Base-by-base conservation (phyloP, 2,329 filamentous ascomycete genomes). In the Penicillium sp. region DNA sequence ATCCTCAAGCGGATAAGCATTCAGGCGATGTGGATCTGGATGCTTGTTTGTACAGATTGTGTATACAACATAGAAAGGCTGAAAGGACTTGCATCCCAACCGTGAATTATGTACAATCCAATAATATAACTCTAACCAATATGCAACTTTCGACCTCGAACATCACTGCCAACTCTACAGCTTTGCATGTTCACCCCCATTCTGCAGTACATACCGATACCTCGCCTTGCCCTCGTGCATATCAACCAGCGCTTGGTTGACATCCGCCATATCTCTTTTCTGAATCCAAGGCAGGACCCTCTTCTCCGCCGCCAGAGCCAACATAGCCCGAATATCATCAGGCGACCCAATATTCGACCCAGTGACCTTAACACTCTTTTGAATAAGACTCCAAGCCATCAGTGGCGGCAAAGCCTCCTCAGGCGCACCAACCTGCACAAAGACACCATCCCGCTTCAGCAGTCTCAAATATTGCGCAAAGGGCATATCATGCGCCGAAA, bases 361-460 rank as follows among this genome's bases (percentile, higher is more conserved):
- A 1, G 76, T 78, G 19, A 85, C 67, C 63, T 77, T 80, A 36
- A 78, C 66, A 4, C 81, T 78, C 63, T 84, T 86, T 41, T 68
- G 70, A 46, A 89, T 83, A 53, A 90, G 71, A 3, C 79, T 74
- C 62, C 82, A 84, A 7, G 81, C 82, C 60, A 74, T 78, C 61
- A 89, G 77, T 2, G 74, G 72, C 4, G 83, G 84, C 30, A 76
- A 56, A 14, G 71, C 69, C 53, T 81, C 79, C 63, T 90, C 87
- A 0, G 87, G 87, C 1, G 81, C 81, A 27, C 86, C 87, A 45
- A 90, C 79, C 70, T 88, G 84, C 53, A 88, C 79, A 61, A 88
- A 84, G 13, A 77, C 77, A 5, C 87, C 86, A 45, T 83, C 79
- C 14, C 78, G 72, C 55, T 80, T 77, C 32, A 90, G 75, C 8